A percentile compares a stretch with the other conserved stretches of the same genome.
phyloP scores from a whole-genome alignment of 2,329 filamentous ascomycete species.

The Pyricularia grisea region DNA sequence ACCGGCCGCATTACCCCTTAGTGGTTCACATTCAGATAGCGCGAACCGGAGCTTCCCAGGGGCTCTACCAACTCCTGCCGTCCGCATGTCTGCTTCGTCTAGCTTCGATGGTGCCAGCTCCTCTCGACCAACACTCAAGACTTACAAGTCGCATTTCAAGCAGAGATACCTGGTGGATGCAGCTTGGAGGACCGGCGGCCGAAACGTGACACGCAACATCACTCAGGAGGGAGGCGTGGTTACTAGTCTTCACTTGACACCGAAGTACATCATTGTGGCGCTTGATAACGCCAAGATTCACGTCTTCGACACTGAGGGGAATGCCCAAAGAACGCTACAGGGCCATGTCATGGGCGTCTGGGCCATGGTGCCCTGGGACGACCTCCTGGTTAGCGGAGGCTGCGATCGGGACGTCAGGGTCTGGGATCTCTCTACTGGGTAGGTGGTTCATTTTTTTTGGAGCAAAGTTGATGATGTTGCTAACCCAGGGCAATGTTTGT shows the following conservation, averaged over 20 bases:
- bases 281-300: conserved; percentile 98
- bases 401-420: conserved; percentile 95
- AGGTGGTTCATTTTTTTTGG: conserved; percentile 21
- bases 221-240: conserved; percentile 96
- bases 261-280: conserved; percentile 95
- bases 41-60: conserved; percentile 35
- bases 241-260: conserved; percentile 85
- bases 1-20: conserved; percentile 21
- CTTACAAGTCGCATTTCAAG: conserved; percentile 96
- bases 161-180: conserved; percentile 95
- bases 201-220: conserved; percentile 74
- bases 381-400: conserved; percentile 88
- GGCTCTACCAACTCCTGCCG: conserved; percentile 23
- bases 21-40: conserved; percentile 21
- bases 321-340: conserved; percentile 78
- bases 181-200: conserved; percentile 90
- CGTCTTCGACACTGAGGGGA: conserved; percentile 88
- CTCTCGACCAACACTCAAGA: conserved; percentile 57
- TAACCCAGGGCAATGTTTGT: not conserved
- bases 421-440: conserved; percentile 94
- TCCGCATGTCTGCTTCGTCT: conserved; percentile 30
- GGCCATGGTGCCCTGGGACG: conserved; percentile 97
- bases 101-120: conserved; percentile 44
- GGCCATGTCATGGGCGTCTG: conserved; percentile 99
- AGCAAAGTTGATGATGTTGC: not conserved